Evolutionary conservation across 1,139 yeast species (phyloP).

Genomic region (Waltiozyma sp.): DNA sequence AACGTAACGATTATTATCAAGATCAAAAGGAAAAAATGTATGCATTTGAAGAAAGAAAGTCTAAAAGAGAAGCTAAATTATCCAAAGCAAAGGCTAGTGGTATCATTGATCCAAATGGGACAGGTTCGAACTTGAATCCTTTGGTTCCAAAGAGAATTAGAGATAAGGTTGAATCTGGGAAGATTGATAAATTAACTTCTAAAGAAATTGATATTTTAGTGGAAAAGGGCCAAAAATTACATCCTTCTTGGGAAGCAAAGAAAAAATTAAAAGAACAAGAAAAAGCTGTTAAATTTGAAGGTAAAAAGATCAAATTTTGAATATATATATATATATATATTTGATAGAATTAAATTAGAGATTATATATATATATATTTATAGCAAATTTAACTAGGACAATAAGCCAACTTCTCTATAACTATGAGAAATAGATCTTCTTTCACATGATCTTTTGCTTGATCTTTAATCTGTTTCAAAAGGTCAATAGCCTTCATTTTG

Average conservation of each 20-base stretch:
- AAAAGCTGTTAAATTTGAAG: slow-evolving; percentile 59
- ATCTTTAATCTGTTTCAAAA: background rate
- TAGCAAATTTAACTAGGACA: background rate
- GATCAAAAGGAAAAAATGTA: slow-evolving; percentile 48
- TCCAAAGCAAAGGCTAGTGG: slow-evolving; percentile 8
- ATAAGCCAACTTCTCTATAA: background rate
- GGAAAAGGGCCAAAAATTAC: slow-evolving; percentile 27
- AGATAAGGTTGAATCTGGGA: background rate
- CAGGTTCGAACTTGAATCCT: slow-evolving; percentile 32
- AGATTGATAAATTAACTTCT: background rate
- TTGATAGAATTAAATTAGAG: too few species aligned
- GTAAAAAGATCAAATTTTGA: slow-evolving; percentile 68
- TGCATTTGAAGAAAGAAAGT: slow-evolving; percentile 66
- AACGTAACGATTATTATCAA: slow-evolving; percentile 38
- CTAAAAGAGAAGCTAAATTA: slow-evolving; percentile 47
- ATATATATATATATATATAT: too few species aligned
- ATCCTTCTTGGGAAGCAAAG: slow-evolving; percentile 97
- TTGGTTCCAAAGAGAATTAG: slow-evolving; percentile 18
- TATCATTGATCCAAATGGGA: slow-evolving; percentile 16
- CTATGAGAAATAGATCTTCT: background rate
- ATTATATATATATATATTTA: too few species aligned
- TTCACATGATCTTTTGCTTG: background rate
- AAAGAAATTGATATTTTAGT: background rate
- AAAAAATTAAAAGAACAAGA: slow-evolving; percentile 55
- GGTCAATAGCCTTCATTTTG: slow-evolving; percentile 3